Percentiles rank a stretch among this genome's conserved stretches.
Conservation (phyloP, 495 filamentous ascomycete genomes). For the Barbatosphaeria neglecta region DNA sequence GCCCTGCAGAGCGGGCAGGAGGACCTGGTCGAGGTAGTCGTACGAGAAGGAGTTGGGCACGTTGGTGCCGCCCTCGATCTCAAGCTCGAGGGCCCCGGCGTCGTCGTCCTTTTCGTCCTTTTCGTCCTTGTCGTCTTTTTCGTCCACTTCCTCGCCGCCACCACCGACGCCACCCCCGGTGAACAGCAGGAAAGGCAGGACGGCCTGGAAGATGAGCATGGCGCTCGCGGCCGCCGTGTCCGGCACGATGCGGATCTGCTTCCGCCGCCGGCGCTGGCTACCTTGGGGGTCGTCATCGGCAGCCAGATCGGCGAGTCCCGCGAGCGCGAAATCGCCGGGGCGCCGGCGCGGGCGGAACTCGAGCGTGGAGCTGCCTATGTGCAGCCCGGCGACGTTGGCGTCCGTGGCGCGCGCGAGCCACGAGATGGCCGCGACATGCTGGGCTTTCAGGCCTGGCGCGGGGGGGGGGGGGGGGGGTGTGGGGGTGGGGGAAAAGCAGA, state of each 20-base stretch:
- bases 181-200: constrained; percentile 67
- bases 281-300: neutral
- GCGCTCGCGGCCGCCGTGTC: constrained; percentile 39
- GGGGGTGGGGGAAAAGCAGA: no score
- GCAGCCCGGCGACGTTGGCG: constrained; percentile 44
- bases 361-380: constrained; percentile 41
- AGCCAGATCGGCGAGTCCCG: neutral
- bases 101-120: constrained; percentile 11
- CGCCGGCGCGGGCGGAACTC: constrained; percentile 35
- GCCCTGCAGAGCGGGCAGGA: constrained; percentile 64
- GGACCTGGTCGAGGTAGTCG: constrained; percentile 68
- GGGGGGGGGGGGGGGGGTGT: neutral
- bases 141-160: neutral
- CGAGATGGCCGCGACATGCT: constrained; percentile 58
- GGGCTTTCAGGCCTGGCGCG: constrained; percentile 53
- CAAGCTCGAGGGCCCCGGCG: constrained; percentile 37
- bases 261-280: neutral
- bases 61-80: constrained; percentile 70
- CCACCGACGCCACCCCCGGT: constrained; percentile 13
- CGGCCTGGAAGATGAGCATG: constrained; percentile 67
- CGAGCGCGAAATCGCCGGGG: constrained; percentile 22
- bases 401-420: constrained; percentile 53
- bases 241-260: constrained; percentile 31
- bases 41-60: constrained; percentile 57
- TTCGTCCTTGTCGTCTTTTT: neutral